phyloP scores from a whole-genome alignment of 257 asterid genomes.

The Gentiana straminea region DNA sequence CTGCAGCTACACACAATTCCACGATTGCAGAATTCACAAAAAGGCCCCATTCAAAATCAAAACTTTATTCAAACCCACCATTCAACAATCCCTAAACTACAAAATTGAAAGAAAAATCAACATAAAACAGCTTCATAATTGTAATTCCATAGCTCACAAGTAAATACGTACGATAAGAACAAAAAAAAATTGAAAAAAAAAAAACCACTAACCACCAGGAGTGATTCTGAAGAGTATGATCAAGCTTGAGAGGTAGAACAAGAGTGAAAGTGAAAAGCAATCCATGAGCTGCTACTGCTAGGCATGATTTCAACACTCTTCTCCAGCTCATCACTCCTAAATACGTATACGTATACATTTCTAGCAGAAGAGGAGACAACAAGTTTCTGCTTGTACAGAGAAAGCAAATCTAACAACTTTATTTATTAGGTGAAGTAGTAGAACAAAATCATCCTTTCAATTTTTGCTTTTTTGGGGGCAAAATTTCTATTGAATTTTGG shows the following conservation, averaged over 20 bases:
- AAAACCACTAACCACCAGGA: slow-evolving; percentile 74
- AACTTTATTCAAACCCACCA: not conserved
- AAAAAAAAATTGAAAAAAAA: not conserved
- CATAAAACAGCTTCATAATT: not conserved
- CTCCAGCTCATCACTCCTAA: slow-evolving; percentile 42
- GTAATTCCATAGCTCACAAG: not conserved
- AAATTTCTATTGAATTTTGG: too few species aligned
- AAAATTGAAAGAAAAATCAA: not conserved
- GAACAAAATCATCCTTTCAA: too few species aligned
- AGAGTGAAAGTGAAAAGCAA: slow-evolving; percentile 67
- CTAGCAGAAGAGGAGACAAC: too few species aligned
- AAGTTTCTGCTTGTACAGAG: too few species aligned
- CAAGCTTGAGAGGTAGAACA: slow-evolving; percentile 66
- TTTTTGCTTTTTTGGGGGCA: too few species aligned
- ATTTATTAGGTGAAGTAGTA: too few species aligned
- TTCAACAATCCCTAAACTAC: not conserved
- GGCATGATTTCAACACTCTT: slow-evolving; percentile 70
- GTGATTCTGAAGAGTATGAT: slow-evolving; percentile 28
- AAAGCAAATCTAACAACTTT: too few species aligned
- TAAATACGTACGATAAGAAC: not conserved
- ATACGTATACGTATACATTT: too few species aligned
- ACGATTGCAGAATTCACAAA: not conserved
- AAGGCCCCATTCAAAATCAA: not conserved
- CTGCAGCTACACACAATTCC: not conserved
- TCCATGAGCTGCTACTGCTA: slow-evolving; percentile 75